Evolutionary conservation across 176 grass and related monocot genomes (phyloP), one percentile per base, ranked within the genome.

Genomic region (Hyparrhenia diplandra): DNA sequence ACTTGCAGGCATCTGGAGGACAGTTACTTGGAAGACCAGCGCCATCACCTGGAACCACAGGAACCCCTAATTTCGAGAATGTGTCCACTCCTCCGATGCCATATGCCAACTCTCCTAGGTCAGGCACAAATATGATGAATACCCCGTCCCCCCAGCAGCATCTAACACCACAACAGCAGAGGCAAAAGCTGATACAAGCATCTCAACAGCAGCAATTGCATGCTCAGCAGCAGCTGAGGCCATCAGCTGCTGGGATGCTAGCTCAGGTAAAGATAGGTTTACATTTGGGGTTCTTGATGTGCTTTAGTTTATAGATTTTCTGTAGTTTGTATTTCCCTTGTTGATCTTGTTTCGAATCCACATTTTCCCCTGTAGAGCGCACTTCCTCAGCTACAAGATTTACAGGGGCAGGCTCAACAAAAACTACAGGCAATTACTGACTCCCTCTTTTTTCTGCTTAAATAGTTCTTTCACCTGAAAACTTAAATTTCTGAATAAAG

Each of bases 61-160:
- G 86, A 58, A 88, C 83, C 36, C 76, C 86, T 69, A 89, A 88
- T 78, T 98, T 98, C 28, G 90, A 98, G 52, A 95, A 91, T 73
- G 92, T 90, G 58, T 95, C 88, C 7, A 98, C 96, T 46, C 96
- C 96, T 85, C 90, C 96, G n/a, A 90, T 95, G 88, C 78, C 96
- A 27, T 92, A 95, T 86, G 85, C 86, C 24, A 98, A 95, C 87
- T 95, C 92, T 23, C 96, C 96, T 84, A 89, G 96, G 80, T 98
- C 96, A 40, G 54, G 92, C 32, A 83, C 90, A 24, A 95, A 93
- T 80, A 93, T 93, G 75, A 88, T 93, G 87, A 98, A 94, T 82
- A 90, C 86, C 21, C 86, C 86, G 28, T 98, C 92, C 23, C 96
- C 96, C 4, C 96, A 98, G 67, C 95, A 98, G 67, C 95, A 98